These are phyloP conservation scores for Zygosaccharomyces sapae DNA, from an alignment of 1,139 yeast species.

Conservation along the genomic window DNA sequence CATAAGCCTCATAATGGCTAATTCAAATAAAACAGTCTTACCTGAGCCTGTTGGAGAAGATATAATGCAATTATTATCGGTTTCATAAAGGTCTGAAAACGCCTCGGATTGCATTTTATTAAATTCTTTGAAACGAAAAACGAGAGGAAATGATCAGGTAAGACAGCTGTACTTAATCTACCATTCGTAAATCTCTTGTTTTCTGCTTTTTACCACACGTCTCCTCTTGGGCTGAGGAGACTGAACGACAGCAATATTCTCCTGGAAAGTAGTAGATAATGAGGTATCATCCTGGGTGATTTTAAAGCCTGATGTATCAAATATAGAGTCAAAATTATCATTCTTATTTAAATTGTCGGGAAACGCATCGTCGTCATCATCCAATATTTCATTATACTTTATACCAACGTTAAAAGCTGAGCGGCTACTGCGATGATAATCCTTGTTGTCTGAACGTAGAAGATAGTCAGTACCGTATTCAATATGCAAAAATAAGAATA, in stretches of 20 bases:
- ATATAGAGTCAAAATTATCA: not conserved
- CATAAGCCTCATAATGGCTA: slow-evolving; percentile 45
- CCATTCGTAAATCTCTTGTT: not conserved
- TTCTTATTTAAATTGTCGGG: slow-evolving; percentile 5
- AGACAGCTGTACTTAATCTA: slow-evolving; percentile 8
- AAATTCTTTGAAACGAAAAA: slow-evolving; percentile 41
- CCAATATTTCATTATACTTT: slow-evolving; percentile 25
- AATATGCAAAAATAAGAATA: not conserved
- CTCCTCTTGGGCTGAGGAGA: slow-evolving; percentile 4
- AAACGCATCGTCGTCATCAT: slow-evolving; percentile 19
- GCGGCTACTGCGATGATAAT: slow-evolving; percentile 12
- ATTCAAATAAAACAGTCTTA: slow-evolving; percentile 51
- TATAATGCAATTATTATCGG: slow-evolving; percentile 43
- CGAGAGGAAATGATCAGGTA: slow-evolving; percentile 35
- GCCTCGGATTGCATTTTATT: slow-evolving; percentile 50
- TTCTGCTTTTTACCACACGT: slow-evolving; percentile 5
- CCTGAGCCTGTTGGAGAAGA: slow-evolving; percentile 59
- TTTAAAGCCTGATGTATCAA: not conserved
- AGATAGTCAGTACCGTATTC: not conserved
- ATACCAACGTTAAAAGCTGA: slow-evolving; percentile 23
- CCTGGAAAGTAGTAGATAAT: not conserved
- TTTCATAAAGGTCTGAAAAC: slow-evolving; percentile 38
- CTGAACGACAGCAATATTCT: not conserved
- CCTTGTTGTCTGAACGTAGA: not conserved
- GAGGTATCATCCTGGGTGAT: not conserved